Evolutionary conservation across 1,284 basidiomycete species (phyloP).

Genomic region (Phellopilus nigrolimitatus): DNA sequence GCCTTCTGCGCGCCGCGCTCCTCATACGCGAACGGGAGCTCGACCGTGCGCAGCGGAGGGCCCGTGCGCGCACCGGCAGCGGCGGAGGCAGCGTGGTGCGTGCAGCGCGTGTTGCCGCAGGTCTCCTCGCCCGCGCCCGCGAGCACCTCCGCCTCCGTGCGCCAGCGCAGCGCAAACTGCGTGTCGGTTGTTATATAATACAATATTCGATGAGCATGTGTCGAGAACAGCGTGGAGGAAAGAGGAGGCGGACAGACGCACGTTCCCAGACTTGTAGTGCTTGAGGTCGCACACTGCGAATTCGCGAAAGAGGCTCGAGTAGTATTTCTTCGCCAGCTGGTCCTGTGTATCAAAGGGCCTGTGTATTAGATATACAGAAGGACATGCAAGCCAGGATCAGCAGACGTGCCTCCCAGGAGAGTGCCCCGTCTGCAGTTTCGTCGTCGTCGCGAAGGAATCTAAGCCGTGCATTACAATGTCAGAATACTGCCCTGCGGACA

Average conservation of each 20-base stretch:
- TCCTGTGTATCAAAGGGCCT: too few relatives aligned
- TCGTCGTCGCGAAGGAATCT: conserved; percentile 80
- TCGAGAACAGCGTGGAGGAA: not conserved
- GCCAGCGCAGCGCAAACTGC: conserved; percentile 86
- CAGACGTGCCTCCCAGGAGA: conserved; percentile 77
- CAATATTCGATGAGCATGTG: not conserved
- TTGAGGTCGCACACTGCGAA: conserved; percentile 91
- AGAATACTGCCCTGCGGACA: not conserved
- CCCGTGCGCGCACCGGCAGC: conserved; percentile 17
- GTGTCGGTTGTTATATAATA: not conserved
- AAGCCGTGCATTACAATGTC: conserved; percentile 2
- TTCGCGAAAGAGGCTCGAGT: conserved; percentile 81
- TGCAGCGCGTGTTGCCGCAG: conserved; percentile 84
- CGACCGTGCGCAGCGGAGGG: conserved; percentile 61
- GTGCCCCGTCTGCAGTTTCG: conserved; percentile 27
- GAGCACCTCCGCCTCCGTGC: conserved; percentile 85
- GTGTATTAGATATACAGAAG: too few relatives aligned
- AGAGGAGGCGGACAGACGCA: conserved; percentile 33
- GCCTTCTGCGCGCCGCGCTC: conserved; percentile 74
- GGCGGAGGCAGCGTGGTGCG: conserved; percentile 45
- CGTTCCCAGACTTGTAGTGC: conserved; percentile 90
- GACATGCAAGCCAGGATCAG: too few relatives aligned
- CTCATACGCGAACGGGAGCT: conserved; percentile 83
- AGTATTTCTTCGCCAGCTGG: conserved; percentile 81
- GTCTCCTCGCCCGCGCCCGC: conserved; percentile 79